Evolutionary conservation across 2,329 filamentous ascomycete species (phyloP).

Genomic region (Curvularia sp.): DNA sequence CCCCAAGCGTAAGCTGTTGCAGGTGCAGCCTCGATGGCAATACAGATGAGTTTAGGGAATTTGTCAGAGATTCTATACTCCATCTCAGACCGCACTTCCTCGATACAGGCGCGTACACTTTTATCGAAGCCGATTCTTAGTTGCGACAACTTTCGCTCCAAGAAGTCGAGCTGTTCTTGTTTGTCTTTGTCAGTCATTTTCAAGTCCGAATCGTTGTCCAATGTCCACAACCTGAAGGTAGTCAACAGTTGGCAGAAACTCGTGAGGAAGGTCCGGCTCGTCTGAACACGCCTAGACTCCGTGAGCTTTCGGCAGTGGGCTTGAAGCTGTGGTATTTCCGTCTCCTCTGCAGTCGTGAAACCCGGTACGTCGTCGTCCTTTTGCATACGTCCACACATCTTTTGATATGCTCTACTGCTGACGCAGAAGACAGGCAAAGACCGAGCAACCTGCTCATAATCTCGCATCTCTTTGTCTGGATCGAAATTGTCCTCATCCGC

Average conservation of each 20-base stretch:
- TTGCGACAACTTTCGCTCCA: constrained; percentile 51
- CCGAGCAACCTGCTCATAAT: constrained; percentile 65
- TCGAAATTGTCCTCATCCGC: constrained; percentile 64
- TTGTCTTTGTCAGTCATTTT: constrained; percentile 54
- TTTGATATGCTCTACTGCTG: constrained; percentile 68
- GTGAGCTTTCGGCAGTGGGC: constrained; percentile 67
- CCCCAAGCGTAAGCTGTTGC: constrained; percentile 49
- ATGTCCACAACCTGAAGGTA: constrained; percentile 61
- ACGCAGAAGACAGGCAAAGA: constrained; percentile 70
- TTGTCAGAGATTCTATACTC: constrained; percentile 57
- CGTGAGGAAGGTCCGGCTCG: constrained; percentile 60
- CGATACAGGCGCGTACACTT: constrained; percentile 50
- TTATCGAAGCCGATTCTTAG: constrained; percentile 54
- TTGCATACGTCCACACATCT: constrained; percentile 62
- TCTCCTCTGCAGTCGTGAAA: constrained; percentile 62
- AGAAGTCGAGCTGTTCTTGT: constrained; percentile 50
- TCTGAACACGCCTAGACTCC: constrained; percentile 55
- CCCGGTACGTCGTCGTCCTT: constrained; percentile 62
- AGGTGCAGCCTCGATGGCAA: constrained; percentile 50
- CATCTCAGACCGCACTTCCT: constrained; percentile 52
- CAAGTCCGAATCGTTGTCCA: constrained; percentile 52
- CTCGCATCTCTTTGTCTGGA: constrained; percentile 61
- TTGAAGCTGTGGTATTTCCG: constrained; percentile 64
- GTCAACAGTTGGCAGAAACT: constrained; percentile 60
- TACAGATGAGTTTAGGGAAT: constrained; percentile 50